Evolutionary conservation across 805 yeast species (phyloP).

Genomic region (Hanseniaspora clermontiae): DNA sequence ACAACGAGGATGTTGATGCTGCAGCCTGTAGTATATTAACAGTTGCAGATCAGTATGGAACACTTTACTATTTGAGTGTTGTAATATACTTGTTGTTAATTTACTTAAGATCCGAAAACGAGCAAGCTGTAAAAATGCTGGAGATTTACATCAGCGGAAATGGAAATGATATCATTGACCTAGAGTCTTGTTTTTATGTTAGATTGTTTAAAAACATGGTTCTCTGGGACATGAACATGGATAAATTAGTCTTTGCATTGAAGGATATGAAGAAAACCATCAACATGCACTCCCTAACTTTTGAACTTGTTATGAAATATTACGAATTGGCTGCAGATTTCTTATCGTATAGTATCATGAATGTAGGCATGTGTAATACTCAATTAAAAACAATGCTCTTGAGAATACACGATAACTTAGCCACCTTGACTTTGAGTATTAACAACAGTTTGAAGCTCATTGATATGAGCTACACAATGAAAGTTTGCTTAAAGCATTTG

Average conservation of each 20-base stretch:
- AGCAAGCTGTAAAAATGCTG: constrained; percentile 47
- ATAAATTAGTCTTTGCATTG: constrained; percentile 25
- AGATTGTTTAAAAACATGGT: constrained; percentile 53
- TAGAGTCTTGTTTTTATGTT: constrained; percentile 38
- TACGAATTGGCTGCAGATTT: constrained; percentile 65
- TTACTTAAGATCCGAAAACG: constrained; percentile 54
- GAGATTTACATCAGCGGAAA: constrained; percentile 48
- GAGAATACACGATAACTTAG: constrained; percentile 21
- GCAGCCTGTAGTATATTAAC: neutral
- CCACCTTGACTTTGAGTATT: constrained; percentile 18
- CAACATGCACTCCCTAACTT: constrained; percentile 29
- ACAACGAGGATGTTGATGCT: neutral
- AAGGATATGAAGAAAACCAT: constrained; percentile 14
- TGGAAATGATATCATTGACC: constrained; percentile 33
- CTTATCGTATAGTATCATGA: constrained; percentile 58
- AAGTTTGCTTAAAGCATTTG: constrained; percentile 40
- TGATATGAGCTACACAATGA: constrained; percentile 42
- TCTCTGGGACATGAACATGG: constrained; percentile 46
- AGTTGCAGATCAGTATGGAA: constrained; percentile 26
- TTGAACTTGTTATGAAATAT: constrained; percentile 50
- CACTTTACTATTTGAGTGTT: constrained; percentile 40
- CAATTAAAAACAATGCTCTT: constrained; percentile 38
- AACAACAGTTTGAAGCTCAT: constrained; percentile 18
- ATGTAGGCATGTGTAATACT: constrained; percentile 54
- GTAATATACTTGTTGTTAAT: constrained; percentile 62